Evolutionary conservation across 257 asterid species (phyloP).

Genomic region (Solanum paucissectum): DNA sequence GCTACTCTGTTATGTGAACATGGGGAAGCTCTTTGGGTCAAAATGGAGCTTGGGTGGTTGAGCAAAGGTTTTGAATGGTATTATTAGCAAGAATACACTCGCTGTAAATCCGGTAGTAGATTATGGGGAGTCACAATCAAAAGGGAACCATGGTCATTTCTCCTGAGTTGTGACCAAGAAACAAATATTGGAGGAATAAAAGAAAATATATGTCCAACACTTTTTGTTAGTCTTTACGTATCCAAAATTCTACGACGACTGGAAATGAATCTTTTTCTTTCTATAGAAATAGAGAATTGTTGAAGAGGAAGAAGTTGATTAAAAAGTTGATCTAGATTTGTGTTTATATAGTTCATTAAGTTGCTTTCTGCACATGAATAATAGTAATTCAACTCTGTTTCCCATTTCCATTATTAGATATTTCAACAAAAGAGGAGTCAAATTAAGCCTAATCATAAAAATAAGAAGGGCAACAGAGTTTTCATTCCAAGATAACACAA

Average conservation of each 20-base stretch:
- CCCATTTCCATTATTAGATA: not conserved
- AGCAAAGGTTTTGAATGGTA: not conserved
- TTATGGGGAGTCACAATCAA: slow-evolving; percentile 31
- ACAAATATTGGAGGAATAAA: not conserved
- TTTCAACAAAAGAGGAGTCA: not conserved
- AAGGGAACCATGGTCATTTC: slow-evolving; percentile 52
- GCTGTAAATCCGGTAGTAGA: slow-evolving; percentile 19
- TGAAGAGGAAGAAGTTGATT: not conserved
- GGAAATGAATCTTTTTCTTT: not conserved
- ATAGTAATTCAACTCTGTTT: not conserved
- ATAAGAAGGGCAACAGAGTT: not conserved
- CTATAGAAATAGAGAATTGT: not conserved
- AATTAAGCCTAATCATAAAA: not conserved
- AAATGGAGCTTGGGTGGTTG: not conserved
- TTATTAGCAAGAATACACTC: slow-evolving; percentile 37
- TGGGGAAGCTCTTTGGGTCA: not conserved
- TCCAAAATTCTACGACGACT: not conserved
- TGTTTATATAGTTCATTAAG: not conserved
- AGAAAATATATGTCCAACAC: not conserved
- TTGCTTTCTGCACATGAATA: not conserved
- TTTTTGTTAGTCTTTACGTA: not conserved
- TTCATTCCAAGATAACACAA: not conserved
- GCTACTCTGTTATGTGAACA: not conserved
- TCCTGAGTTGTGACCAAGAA: not conserved
- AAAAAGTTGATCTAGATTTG: not conserved